Base-by-base conservation (phyloP, 257 asterid species). In the Fraxinus excelsior region DNA sequence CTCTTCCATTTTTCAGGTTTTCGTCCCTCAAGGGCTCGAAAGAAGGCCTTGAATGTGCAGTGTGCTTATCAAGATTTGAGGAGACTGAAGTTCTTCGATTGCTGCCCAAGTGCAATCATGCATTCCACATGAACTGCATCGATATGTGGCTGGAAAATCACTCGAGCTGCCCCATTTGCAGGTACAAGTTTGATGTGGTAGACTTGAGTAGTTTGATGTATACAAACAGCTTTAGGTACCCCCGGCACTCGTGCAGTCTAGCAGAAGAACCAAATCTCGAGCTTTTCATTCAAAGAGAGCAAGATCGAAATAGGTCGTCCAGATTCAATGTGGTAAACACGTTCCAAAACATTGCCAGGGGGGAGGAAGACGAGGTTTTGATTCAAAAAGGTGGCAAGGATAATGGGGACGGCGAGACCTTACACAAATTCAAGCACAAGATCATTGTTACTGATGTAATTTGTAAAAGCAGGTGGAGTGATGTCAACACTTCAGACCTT, bases 401-500 rank as follows among this genome's bases (percentile, higher is more conserved):
- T 49, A 26, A 25, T 1, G 62, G 28, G 6, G 67, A 78, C 14
- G 9, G 38, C 4, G 42, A 74, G 7, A 18, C 38, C 49, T 34
- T 87, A 13, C 93, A 87, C 18, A 88, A 82, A 74, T 32, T 84
- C 14, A 86, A 83, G 70, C 97, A 91, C 73, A 89, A 58, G 84
- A 85, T 91, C 68, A 74, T 85, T 53, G 87, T 82, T 0, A 86
- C 94, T 12, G 91, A 86, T 78, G 87, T 83, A 19, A 84, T 89
- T 0, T 70, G 80, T 26, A 89, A 88, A 80, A 86, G 89, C 79
- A 74, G 97, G 19, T 89, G 97, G 97, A 91, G 97, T 70, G 91
- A 88, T 74, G 87, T 89, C 25, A 89, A 85, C 76, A 83, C 92
- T 32, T 88, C 93, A 0, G 95, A 89, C 82, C 58, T 91, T 9